Percentiles rank a stretch among this genome's conserved stretches.
Conservation (phyloP, 208 protist species). For the Trypanosoma lewisi region DNA sequence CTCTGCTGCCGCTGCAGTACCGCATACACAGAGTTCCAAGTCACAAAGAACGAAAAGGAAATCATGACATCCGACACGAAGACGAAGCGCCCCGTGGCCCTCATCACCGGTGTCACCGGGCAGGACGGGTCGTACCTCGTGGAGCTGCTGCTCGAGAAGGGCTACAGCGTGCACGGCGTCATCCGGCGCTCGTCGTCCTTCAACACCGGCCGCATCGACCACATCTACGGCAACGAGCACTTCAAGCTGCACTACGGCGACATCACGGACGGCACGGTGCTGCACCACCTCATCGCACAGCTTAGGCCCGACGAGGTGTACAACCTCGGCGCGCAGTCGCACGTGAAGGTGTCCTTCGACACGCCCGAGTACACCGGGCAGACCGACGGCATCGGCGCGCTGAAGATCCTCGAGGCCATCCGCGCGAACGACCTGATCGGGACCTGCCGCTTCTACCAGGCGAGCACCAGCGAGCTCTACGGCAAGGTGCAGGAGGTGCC, state of each 20-base stretch:
- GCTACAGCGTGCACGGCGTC: constrained; percentile 92
- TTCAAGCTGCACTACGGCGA: constrained; percentile 92
- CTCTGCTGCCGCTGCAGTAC: too few species aligned
- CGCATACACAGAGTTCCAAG: background rate
- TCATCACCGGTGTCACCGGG: constrained; percentile 94
- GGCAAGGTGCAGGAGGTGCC: constrained; percentile 91
- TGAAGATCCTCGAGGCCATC: constrained; percentile 93
- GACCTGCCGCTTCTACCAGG: constrained; percentile 81
- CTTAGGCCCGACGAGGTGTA: constrained; percentile 89
- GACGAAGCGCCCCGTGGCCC: constrained; percentile 40
- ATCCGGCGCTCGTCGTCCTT: constrained; percentile 90
- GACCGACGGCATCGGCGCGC: constrained; percentile 87
- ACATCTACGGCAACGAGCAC: constrained; percentile 68
- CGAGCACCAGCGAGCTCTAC: constrained; percentile 88
- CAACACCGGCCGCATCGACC: constrained; percentile 91
- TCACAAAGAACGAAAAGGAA: too few species aligned
- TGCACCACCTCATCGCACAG: constrained; percentile 69
- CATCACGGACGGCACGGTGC: constrained; percentile 86
- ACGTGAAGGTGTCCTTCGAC: constrained; percentile 96
- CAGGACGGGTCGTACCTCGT: constrained; percentile 75
- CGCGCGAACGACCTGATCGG: constrained; percentile 62
- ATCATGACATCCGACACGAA: background rate
- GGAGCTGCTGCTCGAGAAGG: constrained; percentile 74
- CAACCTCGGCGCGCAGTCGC: constrained; percentile 92
- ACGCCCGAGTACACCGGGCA: constrained; percentile 94